Base-by-base conservation (phyloP, 352 stramenopile genomes). In the Phytophthora tubulina region DNA sequence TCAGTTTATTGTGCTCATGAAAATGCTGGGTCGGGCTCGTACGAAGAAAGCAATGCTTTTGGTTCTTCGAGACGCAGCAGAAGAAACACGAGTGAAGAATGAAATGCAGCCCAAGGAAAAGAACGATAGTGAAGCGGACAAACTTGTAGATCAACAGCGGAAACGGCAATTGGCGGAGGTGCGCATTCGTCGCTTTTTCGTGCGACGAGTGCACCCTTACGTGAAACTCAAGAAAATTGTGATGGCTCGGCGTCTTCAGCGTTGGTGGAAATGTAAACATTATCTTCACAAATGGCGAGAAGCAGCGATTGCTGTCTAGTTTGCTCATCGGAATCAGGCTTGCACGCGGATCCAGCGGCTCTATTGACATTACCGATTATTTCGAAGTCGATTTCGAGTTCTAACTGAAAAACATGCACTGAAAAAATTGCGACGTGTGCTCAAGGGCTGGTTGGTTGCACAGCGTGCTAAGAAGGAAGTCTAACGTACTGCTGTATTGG, bases 161-260 rank as follows among this genome's bases (percentile, higher is more conserved):
- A 62, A 49, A n/a, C 62, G 41, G 3, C 51, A 52, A 49, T 54
- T 92, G 13, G 76, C 84, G 3, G 17, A 64, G 14, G 63, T 68
- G 33, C 58, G 66, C 5, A 82, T 93, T 63, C 51, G 76, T 55
- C 76, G 77, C 9, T 93, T 93, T 63, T 90, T 91, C 56, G 31
- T 78, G 5, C 58, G 73, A 4, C 69, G 62, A 45, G 84, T 91
- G 11, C 63, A 76, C 15, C 76, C 63, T 6, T 89, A 89, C 31
- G 51, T 90, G 3, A 31, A 52, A 2, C 46, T 86, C 1, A 88
- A 83, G 63, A 86, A 88, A 58, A 50, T 56, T 0, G 70, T 89
- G 41, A 91, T 93, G 84, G 61, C 64, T 32, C 50, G 72, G 1
- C 79, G 83, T 1, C 42, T 93, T 11, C 36, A 76, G 7, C 77